These are phyloP conservation scores for Dryas integrifolia DNA, from an alignment of 331 rosid genomes.

Conservation along the genomic window DNA sequence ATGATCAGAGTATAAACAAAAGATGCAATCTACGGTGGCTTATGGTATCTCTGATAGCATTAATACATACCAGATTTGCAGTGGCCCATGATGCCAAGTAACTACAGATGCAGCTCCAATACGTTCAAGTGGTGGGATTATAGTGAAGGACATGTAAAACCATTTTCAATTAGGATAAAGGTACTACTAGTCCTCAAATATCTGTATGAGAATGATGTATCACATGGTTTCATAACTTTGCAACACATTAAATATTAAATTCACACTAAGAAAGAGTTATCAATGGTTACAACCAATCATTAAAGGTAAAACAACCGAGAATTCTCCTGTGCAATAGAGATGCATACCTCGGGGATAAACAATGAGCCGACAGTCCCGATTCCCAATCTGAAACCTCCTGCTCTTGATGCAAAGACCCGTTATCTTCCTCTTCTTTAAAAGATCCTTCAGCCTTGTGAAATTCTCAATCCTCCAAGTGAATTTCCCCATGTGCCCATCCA, in stretches of 20 bases:
- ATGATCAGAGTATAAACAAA: conserved; percentile 26
- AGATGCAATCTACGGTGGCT: conserved; percentile 28
- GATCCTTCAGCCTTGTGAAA: conserved; percentile 91
- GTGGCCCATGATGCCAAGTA: conserved; percentile 31
- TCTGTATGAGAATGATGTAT: conserved; percentile 32
- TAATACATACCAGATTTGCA: conserved; percentile 28
- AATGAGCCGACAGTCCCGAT: conserved; percentile 93
- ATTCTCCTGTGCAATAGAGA: conserved; percentile 24
- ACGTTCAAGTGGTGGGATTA: conserved; percentile 28
- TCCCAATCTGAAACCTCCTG: conserved; percentile 97
- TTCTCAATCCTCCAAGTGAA: conserved; percentile 97
- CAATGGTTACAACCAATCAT: conserved; percentile 23
- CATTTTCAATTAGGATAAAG: conserved; percentile 28
- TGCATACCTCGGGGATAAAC: conserved; percentile 96
- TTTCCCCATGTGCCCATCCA: conserved; percentile 92
- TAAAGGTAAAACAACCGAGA: neutral
- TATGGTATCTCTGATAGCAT: conserved; percentile 34
- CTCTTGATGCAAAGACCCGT: conserved; percentile 98
- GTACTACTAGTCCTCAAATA: conserved; percentile 35
- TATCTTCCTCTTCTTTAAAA: conserved; percentile 92
- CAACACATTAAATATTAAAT: conserved; percentile 15
- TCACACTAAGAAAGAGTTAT: conserved; percentile 6
- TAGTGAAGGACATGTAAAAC: conserved; percentile 25
- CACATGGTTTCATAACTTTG: conserved; percentile 23
- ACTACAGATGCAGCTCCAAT: conserved; percentile 31